Evolutionary conservation across 2,329 filamentous ascomycete genomes (phyloP).

Genomic region (Fusarium pseudograminearum): DNA sequence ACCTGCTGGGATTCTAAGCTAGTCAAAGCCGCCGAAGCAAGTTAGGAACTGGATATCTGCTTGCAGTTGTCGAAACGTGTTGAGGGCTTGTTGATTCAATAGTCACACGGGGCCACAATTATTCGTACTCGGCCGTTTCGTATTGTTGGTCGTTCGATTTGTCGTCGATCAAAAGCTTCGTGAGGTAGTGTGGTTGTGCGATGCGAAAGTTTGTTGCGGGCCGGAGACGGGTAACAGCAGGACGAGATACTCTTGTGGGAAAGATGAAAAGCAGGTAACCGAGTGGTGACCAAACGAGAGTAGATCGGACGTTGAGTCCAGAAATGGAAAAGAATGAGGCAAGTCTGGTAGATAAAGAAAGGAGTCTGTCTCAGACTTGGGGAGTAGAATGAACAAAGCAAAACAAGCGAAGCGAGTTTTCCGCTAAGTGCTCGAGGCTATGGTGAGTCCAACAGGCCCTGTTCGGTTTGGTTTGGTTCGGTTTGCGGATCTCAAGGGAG

Average conservation of each 20-base stretch:
- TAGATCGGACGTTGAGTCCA: constrained; percentile 30
- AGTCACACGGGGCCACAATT: constrained; percentile 15
- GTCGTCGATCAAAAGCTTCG: constrained; percentile 31
- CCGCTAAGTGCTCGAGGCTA: constrained; percentile 23
- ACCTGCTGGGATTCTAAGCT: constrained; percentile 33
- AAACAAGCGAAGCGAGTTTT: constrained; percentile 33
- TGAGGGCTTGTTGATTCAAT: constrained; percentile 1
- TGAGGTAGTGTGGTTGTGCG: constrained; percentile 30
- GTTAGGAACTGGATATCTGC: constrained; percentile 12
- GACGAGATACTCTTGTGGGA: constrained; percentile 34
- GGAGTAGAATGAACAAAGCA: constrained; percentile 41
- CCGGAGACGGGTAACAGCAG: constrained; percentile 44
- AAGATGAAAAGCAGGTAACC: constrained; percentile 35
- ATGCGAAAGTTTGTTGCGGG: constrained; percentile 46
- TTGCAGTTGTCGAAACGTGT: constrained; percentile 13
- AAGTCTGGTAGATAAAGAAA: constrained; percentile 40
- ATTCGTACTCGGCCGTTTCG: constrained; percentile 30
- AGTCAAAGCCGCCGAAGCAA: constrained; percentile 1
- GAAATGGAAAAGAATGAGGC: constrained; percentile 40
- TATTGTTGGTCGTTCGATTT: constrained; percentile 9
- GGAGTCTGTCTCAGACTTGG: constrained; percentile 46
- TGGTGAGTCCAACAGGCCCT: constrained; percentile 26
- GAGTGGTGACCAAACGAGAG: constrained; percentile 23
- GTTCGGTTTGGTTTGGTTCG: constrained; percentile 24
- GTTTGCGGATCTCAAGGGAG: constrained; percentile 46